Conservation (phyloP, 768 basidiomycete genomes). For the Termitomyces sp. region DNA sequence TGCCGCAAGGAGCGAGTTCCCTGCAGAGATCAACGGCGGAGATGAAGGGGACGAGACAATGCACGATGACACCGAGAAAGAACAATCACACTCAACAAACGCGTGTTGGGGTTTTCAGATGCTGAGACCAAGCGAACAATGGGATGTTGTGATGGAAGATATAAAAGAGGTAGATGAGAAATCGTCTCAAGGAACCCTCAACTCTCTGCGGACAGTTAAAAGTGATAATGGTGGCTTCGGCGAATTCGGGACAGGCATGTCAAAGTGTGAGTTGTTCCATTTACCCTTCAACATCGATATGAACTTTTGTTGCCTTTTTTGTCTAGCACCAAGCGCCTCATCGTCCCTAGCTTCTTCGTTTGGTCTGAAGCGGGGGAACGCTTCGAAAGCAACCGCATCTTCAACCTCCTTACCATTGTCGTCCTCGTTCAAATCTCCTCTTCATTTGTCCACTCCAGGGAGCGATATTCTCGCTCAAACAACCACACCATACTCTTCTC, state of each 20-base stretch:
- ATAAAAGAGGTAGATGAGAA: constrained; percentile 63
- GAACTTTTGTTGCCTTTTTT: constrained; percentile 11
- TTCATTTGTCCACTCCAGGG: constrained; percentile 17
- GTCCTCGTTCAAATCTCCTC: constrained; percentile 19
- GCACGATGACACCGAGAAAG: constrained; percentile 15
- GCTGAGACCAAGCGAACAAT: constrained; percentile 70
- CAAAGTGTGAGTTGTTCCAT: constrained; percentile 45
- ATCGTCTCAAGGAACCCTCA: constrained; percentile 44
- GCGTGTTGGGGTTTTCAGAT: constrained; percentile 19
- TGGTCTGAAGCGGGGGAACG: constrained; percentile 53
- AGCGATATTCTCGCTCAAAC: constrained; percentile 33
- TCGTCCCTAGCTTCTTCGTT: constrained; percentile 76
- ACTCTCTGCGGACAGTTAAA: constrained; percentile 35
- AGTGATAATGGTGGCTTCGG: constrained; percentile 31
- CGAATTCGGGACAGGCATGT: constrained; percentile 69
- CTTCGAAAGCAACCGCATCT: constrained; percentile 16
- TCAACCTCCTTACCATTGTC: constrained; percentile 11
- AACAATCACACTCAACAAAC: constrained; percentile 7
- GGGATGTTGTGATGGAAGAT: constrained; percentile 85
- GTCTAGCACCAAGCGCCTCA: constrained; percentile 50
- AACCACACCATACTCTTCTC: constrained; percentile 39
- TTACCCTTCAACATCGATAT: neutral
- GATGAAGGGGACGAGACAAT: constrained; percentile 25
- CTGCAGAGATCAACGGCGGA: constrained; percentile 21
- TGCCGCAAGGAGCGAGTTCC: constrained; percentile 44